phyloP scores from a whole-genome alignment of 23 red algal genomes.

The Gracilaria gracilis region DNA sequence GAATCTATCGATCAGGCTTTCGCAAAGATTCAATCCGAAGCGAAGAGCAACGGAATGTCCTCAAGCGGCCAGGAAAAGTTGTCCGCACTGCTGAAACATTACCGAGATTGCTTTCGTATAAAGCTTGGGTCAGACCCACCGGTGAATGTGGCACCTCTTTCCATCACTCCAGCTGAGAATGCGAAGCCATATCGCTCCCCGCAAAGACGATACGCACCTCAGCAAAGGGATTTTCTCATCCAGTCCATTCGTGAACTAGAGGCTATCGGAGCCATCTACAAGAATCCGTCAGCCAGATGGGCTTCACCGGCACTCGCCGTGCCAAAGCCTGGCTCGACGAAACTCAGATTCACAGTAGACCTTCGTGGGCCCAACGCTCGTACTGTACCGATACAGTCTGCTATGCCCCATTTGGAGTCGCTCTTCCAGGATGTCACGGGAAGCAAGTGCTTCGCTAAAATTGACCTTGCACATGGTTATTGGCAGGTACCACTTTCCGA shows the following conservation, averaged over 20 bases:
- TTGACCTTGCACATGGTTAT: conserved; percentile 56
- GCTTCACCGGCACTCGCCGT: conserved; percentile 9
- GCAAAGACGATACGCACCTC: conserved; percentile 14
- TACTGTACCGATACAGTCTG: conserved; percentile 7
- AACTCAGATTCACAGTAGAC: conserved; percentile 52
- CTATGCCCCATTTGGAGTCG: conserved; percentile 47
- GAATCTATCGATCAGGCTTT: background rate
- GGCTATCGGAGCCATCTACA: background rate
- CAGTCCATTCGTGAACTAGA: conserved; percentile 17
- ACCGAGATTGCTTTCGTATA: too few relatives aligned
- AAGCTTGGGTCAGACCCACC: background rate
- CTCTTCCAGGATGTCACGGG: background rate
- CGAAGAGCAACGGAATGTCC: too few relatives aligned
- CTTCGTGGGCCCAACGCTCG: conserved; percentile 35
- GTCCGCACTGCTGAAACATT: too few relatives aligned
- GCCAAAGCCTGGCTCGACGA: conserved; percentile 19
- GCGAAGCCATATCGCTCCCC: background rate
- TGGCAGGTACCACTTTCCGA: conserved; percentile 27
- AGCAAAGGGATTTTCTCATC: conserved; percentile 21
- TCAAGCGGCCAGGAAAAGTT: too few relatives aligned
- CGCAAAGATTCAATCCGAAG: too few relatives aligned
- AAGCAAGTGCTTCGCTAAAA: conserved; percentile 39
- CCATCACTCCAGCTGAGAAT: conserved; percentile 6
- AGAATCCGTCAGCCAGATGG: background rate
- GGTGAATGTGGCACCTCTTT: too few relatives aligned